phyloP scores from a whole-genome alignment of 164 flowering plant genomes.

The Euptelea pleiosperma region DNA sequence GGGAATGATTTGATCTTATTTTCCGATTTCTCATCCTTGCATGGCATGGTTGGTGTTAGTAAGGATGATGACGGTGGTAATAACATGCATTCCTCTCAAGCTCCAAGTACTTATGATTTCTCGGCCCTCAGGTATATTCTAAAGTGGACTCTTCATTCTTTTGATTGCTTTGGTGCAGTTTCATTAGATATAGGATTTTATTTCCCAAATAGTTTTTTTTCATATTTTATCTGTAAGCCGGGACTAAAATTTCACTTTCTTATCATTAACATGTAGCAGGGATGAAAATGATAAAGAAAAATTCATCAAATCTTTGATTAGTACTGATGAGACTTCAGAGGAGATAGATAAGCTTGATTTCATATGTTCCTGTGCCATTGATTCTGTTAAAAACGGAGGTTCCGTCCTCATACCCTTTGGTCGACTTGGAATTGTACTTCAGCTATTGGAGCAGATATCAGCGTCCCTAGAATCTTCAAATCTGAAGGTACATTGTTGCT shows the following conservation, averaged over 20 bases:
- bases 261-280: constrained; percentile 22
- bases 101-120: constrained; percentile 4
- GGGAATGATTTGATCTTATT: constrained; percentile 60
- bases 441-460: constrained; percentile 66
- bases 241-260: background rate
- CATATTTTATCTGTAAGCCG: background rate
- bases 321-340: constrained; percentile 45
- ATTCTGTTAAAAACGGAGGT: constrained; percentile 70
- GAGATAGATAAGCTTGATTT: constrained; percentile 68
- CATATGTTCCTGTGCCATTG: constrained; percentile 60
- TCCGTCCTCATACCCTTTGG: constrained; percentile 74
- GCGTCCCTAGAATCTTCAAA: constrained; percentile 40
- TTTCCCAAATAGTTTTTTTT: background rate
- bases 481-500: constrained; percentile 41
- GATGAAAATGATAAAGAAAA: constrained; percentile 21
- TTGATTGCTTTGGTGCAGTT: background rate
- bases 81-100: background rate
- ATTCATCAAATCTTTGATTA: constrained; percentile 21
- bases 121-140: constrained; percentile 16
- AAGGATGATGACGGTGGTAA: constrained; percentile 2
- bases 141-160: background rate
- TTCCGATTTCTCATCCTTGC: constrained; percentile 60
- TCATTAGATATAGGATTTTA: background rate
- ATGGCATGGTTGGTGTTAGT: constrained; percentile 10
- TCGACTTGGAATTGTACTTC: constrained; percentile 58